A percentile compares a stretch with the other conserved stretches of the same genome.
Evolutionary conservation across 1,139 yeast genomes (phyloP).

Genomic region (Candida glucosophila): DNA sequence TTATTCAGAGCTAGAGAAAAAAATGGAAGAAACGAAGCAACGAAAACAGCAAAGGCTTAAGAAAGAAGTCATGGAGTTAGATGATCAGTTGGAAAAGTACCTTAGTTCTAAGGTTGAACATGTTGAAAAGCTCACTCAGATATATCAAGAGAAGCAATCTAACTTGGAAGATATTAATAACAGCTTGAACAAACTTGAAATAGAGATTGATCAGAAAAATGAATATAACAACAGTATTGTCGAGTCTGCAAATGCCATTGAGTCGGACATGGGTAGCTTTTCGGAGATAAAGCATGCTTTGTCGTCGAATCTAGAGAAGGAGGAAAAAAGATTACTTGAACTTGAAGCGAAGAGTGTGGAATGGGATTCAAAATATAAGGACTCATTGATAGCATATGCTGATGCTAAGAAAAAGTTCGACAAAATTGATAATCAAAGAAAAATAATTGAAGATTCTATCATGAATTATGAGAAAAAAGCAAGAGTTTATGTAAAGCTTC

Average conservation of each 20-base stretch:
- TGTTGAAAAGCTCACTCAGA: conserved; percentile 8
- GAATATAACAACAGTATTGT: conserved; percentile 3
- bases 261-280: conserved; percentile 10
- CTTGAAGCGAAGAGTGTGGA: conserved; percentile 4
- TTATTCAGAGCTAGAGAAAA: conserved; percentile 6
- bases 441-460: conserved; percentile 44
- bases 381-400: conserved; percentile 5
- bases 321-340: conserved; percentile 6
- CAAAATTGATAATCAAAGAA: conserved; percentile 20
- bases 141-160: conserved; percentile 7
- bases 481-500: conserved; percentile 21
- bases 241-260: conserved; percentile 3
- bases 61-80: conserved; percentile 11
- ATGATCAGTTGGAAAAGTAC: conserved; percentile 11
- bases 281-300: conserved; percentile 6
- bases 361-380: conserved; percentile 7
- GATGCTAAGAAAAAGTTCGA: conserved; percentile 10
- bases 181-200: conserved; percentile 3
- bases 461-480: conserved; percentile 35
- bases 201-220: conserved; percentile 4
- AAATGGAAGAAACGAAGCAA: conserved; percentile 8
- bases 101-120: conserved; percentile 10
- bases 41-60: conserved; percentile 8
- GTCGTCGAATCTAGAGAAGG: conserved; percentile 6
- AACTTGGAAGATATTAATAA: conserved; percentile 5